Base-by-base conservation (phyloP, 805 yeast species). In the Crinitomyces ghanaensis region DNA sequence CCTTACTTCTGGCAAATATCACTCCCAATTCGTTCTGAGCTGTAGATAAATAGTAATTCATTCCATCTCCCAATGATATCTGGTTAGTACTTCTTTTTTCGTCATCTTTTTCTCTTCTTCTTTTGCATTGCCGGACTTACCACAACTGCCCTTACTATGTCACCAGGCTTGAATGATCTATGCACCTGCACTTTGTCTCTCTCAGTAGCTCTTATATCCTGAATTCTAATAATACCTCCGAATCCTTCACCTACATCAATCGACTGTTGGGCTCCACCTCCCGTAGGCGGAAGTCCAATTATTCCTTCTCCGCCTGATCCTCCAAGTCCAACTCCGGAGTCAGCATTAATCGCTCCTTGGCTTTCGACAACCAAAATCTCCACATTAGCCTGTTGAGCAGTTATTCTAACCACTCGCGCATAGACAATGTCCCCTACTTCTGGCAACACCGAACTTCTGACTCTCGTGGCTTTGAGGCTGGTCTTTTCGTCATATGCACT, bases 11-110 rank as follows among this genome's bases (percentile, higher is more conserved):
- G 4, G 97, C 96, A 54, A 86, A 81, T 1, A 91, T 77, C 3
- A 91, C 98, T 2, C 99, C 99, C 25, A 88, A 61, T 49, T 88
- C 95, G 54, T 88, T 84, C 41, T 77, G 65, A 2, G 95, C 93
- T 0, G 98, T 91, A 5, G 84, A 70, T 41, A 91, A 62, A 54
- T 86, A 91, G 52, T 86, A 91, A 53, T 83, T 82, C 13, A 79
- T 67, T 6, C 97, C 97, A 56, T 91, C 98, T 35, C 99, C 99
- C 21, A 91, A 60, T 0, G 95, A 82, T 19, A 74, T 48, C 34
- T 30, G 11, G 34, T 31, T 31, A 31, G 34, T 13, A 28, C 12
- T 15, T 12, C n/a, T n/a, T n/a, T n/a, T n/a, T n/a, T n/a, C n/a
- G n/a, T n/a, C n/a, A n/a, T n/a, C n/a, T n/a, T n/a, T n/a, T n/a